phyloP scores from a whole-genome alignment of 345 rosid species.

The Rhodamnia rubescens region DNA sequence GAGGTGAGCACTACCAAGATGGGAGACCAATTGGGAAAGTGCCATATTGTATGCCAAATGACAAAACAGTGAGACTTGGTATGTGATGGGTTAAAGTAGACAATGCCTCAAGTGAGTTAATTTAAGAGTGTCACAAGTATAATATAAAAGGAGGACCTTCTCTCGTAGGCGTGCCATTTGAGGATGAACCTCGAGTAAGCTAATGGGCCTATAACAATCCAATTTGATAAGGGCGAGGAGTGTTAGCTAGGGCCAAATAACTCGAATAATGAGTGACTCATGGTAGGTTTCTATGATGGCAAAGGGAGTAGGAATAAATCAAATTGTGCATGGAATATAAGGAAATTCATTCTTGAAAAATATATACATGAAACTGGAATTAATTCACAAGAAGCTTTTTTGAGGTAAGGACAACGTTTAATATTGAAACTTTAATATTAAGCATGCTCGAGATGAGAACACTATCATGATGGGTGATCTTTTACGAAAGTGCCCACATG shows the following conservation, averaged over 20 bases:
- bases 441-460: not conserved
- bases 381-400: not conserved
- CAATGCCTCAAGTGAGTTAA: not conserved
- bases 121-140: not conserved
- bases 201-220: not conserved
- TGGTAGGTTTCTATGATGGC: not conserved
- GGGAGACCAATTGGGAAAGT: not conserved
- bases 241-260: accelerated
- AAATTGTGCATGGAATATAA: accelerated
- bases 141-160: not conserved
- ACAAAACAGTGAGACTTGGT: not conserved
- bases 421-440: not conserved
- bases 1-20: not conserved
- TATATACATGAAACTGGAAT: not conserved
- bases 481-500: not conserved
- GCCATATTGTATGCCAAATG: not conserved
- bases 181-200: not conserved
- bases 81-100: not conserved
- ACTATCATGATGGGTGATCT: not conserved
- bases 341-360: not conserved
- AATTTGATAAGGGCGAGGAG: accelerated
- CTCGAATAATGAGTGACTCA: not conserved
- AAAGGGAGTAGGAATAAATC: not conserved
- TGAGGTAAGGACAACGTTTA: not conserved
- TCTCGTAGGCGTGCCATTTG: not conserved